Base-by-base conservation (phyloP, 164 flowering plant genomes). In the Magnolia sinica region DNA sequence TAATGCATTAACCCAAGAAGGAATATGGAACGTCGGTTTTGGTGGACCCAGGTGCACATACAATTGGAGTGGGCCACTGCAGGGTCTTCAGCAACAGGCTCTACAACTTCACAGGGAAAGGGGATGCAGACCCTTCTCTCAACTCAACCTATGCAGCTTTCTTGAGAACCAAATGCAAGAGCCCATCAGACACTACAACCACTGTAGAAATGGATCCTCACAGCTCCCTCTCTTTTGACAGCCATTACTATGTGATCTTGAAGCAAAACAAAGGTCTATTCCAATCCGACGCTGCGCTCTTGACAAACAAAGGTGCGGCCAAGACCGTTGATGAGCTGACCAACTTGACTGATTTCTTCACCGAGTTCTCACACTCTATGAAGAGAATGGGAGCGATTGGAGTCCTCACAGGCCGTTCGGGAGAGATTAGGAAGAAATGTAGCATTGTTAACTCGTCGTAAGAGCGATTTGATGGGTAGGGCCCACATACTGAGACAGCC, bases 201-300 rank as follows among this genome's bases (percentile, higher is more conserved):
- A 71, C 71, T 0, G 88, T 91, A 0, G 81, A 64, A 55, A 86
- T 90, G 91, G 95, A 91, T 73, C 91, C 91, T 0, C 22, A 51
- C 0, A 87, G 83, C 82, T 45, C 86, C 2, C 61, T 73, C 0
- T 14, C 80, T 0, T 91, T 91, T 45, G 89, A 89, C 71, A 71
- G 2, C 64, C 1, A 76, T 23, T 91, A 91, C 81, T 88, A 24
- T 81, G 1, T 6, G 1, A 76, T 5, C 72, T 19, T 91, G 13
- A 51, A 69, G 55, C 73, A 67, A n/a, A 66, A 83, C 1, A 64
- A 76, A 73, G 93, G 88, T 0, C 80, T 90, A 3, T 89, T 91
- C 82, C 79, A 71, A 8, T 91, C 95, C 0, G 95, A 88, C n/a
- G 90, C 94, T 0, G 87, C 91, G 2, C 86, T 90, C 11, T 87